phyloP scores from a whole-genome alignment of 2,329 filamentous ascomycete genomes.

The Beauveria brongniartii region DNA sequence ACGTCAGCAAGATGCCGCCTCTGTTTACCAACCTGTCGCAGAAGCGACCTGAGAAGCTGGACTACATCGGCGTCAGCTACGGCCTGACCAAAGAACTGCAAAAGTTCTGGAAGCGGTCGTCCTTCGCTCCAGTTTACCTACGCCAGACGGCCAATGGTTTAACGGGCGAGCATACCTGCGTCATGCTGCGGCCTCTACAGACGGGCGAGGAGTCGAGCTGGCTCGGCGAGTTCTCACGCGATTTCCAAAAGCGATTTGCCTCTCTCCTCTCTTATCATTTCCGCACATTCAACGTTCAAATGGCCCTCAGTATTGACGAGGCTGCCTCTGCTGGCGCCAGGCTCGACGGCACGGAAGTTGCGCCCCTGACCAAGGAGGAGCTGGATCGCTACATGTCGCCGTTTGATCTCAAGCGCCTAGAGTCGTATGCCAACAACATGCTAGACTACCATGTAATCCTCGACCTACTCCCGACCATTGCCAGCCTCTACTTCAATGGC shows the following conservation, averaged over 20 bases:
- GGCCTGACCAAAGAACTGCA: slow-evolving; percentile 81
- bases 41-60: slow-evolving; percentile 67
- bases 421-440: slow-evolving; percentile 94
- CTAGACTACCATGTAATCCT: slow-evolving; percentile 97
- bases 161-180: slow-evolving; percentile 94
- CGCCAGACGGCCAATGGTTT: slow-evolving; percentile 93
- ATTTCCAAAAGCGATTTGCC: slow-evolving; percentile 93
- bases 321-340: slow-evolving; percentile 67
- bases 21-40: slow-evolving; percentile 85
- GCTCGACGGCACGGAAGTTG: slow-evolving; percentile 44
- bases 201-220: slow-evolving; percentile 64
- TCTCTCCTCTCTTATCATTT: slow-evolving; percentile 89
- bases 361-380: slow-evolving; percentile 61
- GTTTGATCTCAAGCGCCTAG: slow-evolving; percentile 89
- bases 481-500: slow-evolving; percentile 77
- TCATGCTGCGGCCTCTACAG: slow-evolving; percentile 83
- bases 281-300: slow-evolving; percentile 66
- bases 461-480: slow-evolving; percentile 79
- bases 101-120: slow-evolving; percentile 91
- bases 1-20: slow-evolving; percentile 86
- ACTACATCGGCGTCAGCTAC: slow-evolving; percentile 94
- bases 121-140: slow-evolving; percentile 84
- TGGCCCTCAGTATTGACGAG: slow-evolving; percentile 82
- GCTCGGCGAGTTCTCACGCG: slow-evolving; percentile 83
- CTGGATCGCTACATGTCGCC: slow-evolving; percentile 75